Evolutionary conservation across 768 basidiomycete species (phyloP).

Genomic region (Tricholoma furcatifolium): DNA sequence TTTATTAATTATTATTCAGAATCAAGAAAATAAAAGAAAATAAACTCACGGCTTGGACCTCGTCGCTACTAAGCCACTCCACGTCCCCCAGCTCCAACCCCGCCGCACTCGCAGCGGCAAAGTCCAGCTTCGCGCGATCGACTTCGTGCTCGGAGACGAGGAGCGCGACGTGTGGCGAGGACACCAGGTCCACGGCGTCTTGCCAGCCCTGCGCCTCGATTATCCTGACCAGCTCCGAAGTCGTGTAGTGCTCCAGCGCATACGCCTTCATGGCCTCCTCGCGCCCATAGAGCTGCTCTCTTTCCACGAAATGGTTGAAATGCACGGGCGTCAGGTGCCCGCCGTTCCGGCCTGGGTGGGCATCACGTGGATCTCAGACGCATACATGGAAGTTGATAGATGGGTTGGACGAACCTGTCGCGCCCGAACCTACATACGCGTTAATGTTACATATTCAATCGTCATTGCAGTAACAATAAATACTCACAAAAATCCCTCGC

Average conservation of each 20-base stretch:
- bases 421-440: conserved; percentile 62
- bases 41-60: conserved; percentile 45
- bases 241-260: conserved; percentile 57
- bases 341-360: conserved; percentile 80
- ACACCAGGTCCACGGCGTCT: conserved; percentile 59
- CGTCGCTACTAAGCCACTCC: conserved; percentile 44
- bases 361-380: not conserved
- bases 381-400: not conserved
- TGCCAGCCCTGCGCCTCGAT: conserved; percentile 42
- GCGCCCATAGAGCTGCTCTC: conserved; percentile 38
- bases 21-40: not conserved
- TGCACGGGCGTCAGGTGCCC: conserved; percentile 63
- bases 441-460: not conserved
- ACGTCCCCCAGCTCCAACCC: conserved; percentile 46
- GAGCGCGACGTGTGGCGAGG: conserved; percentile 51
- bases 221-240: conserved; percentile 45
- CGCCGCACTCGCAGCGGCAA: conserved; percentile 49
- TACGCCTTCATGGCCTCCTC: conserved; percentile 55
- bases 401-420: conserved; percentile 54
- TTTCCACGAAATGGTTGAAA: conserved; percentile 44
- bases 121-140: conserved; percentile 39
- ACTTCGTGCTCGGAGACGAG: conserved; percentile 48
- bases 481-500: conserved; percentile 83
- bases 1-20: no score
- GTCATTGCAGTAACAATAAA: not conserved